A percentile compares a stretch with the other conserved stretches of the same genome.
phyloP scores from a whole-genome alignment of 176 grass and related monocot genomes.

The Oryza nivara region DNA sequence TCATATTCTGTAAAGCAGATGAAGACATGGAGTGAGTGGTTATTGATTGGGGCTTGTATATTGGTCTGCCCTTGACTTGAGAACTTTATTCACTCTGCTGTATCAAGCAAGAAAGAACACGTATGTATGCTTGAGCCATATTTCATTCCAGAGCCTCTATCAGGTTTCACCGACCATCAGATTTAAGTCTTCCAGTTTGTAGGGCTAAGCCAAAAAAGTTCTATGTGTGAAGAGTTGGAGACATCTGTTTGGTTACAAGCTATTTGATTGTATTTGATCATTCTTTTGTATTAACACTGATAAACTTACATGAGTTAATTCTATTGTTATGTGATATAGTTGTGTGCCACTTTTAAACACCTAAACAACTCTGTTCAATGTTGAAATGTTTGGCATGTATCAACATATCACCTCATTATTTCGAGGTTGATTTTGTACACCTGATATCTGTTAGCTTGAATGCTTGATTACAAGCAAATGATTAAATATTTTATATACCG shows the following conservation, averaged over 20 bases:
- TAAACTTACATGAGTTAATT: background rate
- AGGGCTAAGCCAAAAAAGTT: background rate
- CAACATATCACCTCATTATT: background rate
- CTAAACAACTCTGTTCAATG: background rate
- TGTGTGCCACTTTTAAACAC: background rate
- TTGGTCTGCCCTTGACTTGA: background rate
- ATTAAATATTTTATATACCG: background rate
- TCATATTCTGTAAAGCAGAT: conserved; percentile 37
- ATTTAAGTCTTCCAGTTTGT: background rate
- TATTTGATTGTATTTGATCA: conserved; percentile 29
- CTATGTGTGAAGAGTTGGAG: background rate
- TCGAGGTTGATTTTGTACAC: background rate
- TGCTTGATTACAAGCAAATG: background rate
- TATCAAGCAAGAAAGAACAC: conserved; percentile 9
- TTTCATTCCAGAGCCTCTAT: background rate
- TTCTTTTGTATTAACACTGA: background rate
- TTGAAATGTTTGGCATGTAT: background rate
- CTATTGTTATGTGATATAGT: background rate
- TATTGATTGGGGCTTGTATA: conserved; percentile 28
- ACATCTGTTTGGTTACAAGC: background rate
- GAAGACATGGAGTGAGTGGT: conserved; percentile 7
- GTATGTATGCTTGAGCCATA: background rate
- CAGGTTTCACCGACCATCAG: conserved; percentile 7
- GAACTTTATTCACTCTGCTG: background rate
- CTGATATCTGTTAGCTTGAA: background rate